These are phyloP conservation scores for Nicotiana obtusifolia DNA, from an alignment of 257 asterid species.

Conservation along the genomic window DNA sequence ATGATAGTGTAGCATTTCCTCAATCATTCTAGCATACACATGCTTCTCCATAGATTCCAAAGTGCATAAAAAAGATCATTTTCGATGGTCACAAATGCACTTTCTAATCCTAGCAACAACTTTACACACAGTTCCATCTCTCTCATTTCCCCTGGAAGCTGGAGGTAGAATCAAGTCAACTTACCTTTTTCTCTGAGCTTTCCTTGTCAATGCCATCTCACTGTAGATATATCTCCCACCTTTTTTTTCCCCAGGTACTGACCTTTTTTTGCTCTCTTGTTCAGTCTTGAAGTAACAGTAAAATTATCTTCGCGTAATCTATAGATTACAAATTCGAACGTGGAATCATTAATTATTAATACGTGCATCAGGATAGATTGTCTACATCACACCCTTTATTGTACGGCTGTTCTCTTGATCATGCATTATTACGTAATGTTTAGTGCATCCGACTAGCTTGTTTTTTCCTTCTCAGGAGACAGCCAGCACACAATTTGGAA, in stretches of 20 bases:
- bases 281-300: accelerated
- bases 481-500: not conserved
- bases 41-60: conserved; percentile 15
- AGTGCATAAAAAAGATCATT: conserved; percentile 10
- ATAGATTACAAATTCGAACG: accelerated
- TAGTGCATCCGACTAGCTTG: not conserved
- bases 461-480: not conserved
- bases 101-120: not conserved
- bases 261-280: not conserved
- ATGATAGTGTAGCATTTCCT: conserved; percentile 10
- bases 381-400: no score
- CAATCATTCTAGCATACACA: conserved; percentile 12
- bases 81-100: not conserved
- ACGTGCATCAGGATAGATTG: accelerated
- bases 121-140: not conserved
- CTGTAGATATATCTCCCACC: not conserved
- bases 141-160: not conserved
- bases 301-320: accelerated
- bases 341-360: no score
- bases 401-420: no score
- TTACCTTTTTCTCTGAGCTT: not conserved
- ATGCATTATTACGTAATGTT: no score
- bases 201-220: not conserved
- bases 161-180: conserved; percentile 9
- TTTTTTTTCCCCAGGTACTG: not conserved